Base-by-base conservation (phyloP, 768 basidiomycete genomes). In the Boletus rex-veris region DNA sequence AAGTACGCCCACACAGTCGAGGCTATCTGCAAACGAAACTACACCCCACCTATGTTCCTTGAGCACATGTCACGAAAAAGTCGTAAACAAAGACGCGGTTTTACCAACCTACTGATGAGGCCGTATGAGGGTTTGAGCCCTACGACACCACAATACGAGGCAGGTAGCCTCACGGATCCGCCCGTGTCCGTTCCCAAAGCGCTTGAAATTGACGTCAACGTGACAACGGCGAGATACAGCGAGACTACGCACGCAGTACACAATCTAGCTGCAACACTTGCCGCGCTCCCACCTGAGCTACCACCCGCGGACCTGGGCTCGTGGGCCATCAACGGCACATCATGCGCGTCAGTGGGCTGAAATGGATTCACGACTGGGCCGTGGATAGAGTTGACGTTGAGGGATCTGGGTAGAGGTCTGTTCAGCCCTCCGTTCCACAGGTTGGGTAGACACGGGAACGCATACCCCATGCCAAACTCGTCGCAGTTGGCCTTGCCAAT, bases 101-200 rank as follows among this genome's bases (percentile, higher is more conserved):
- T 10, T n/a, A 67, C 75, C 50, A 49, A 91, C 90, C 92, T 79
- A 63, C 91, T 93, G 30, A 98, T 72, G 38, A 98, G 74, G 4
- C 96, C 96, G 62, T 98, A 98, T 0, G 94, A 95, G 0, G 96
- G 96, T 64, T 99, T 99, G 41, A 98, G 71, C 0, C 97, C 97
- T 3, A 90, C 84, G 1, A 97, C 76, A 5, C 94, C 92, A 60
- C 92, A 97, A 64, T 98, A 98, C 3, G 93, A 86, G 0, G 97
- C 97, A 0, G 97, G 97, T 3, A 99, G 75, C 38, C 96, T 82
- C 10, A 88, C 85, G 6, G 97, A 98, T 1, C 96, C 97, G 8
- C 97, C 96, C 0, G 96, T 98, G 67, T 99, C 97, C 3, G 94
- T 96, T 1, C 87, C 91, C 19, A 98, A 67, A 0, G 96, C 93